Evolutionary conservation across 345 rosid genomes (phyloP), one percentile per base, ranked within the genome.

Genomic region (Anastatica hierochuntica): DNA sequence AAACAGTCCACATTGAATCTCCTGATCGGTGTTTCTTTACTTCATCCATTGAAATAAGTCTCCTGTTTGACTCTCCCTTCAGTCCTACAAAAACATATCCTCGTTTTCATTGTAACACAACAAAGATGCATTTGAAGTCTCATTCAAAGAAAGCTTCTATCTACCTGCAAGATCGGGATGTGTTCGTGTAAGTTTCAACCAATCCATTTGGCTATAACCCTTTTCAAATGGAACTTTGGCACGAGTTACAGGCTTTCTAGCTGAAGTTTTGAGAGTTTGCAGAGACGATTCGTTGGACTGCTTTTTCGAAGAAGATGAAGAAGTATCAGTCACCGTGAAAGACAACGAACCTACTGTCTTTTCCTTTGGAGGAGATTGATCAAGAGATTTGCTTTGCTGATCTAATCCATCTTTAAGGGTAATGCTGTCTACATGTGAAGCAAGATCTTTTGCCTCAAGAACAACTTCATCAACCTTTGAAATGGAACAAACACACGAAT

Each of bases 161-260:
- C 6, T 13, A 92, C 98, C 97, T 53, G 98, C 97, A 63, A 92
- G 90, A 69, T 85, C 98, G 29, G 97, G 88, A 72, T 83, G 90
- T 1, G 85, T 83, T 46, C 65, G 71, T 62, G 84, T 74, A 53
- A 83, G 82, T 74, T 77, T 79, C 43, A 92, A 68, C 97, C 97
- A 85, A 51, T 92, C 95, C 86, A 84, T 82, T 48, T 72, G 94
- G 73, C 90, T 90, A 52, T 76, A 80, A 12, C 97, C 95, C 49
- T 83, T 88, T 76, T 92, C 97, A 47, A 85, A 92, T 5, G 97
- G 95, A 50, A 88, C 84, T 78, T 88, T 88, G 3, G 80, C 65
- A 35, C 92, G 79, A 45, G 82, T 14, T 24, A 55, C 72, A 55
- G 85, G 79, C 76, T 79, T 76, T 56, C 68, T 80, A 19, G 66